Evolutionary conservation across 108 stramenopile genomes (phyloP).

Genomic region (Skeletonema marinoi): DNA sequence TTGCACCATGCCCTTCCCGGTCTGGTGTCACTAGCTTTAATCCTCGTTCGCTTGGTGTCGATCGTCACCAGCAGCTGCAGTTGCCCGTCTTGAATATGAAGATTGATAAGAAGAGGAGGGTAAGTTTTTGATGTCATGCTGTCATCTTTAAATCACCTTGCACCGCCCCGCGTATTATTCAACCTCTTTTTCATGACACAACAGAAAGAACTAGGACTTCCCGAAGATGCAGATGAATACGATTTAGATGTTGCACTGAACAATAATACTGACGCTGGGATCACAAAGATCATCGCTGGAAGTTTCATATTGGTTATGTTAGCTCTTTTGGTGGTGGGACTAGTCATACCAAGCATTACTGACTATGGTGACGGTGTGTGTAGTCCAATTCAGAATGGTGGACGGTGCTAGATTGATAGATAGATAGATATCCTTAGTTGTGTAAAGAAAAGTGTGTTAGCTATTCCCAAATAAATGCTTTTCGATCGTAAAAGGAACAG

Average conservation of each 20-base stretch:
- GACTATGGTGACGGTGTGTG: slow-evolving; percentile 88
- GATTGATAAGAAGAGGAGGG: neutral
- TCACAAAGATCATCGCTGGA: slow-evolving; percentile 90
- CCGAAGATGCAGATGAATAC: slow-evolving; percentile 87
- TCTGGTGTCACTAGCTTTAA: neutral
- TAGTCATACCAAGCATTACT: slow-evolving; percentile 70
- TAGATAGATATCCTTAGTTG: neutral
- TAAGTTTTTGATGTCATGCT: neutral
- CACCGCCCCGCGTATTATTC: too few species aligned
- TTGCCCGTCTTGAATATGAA: neutral
- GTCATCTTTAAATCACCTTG: too few species aligned
- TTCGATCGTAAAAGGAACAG: slow-evolving; percentile 84
- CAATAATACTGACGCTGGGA: slow-evolving; percentile 79
- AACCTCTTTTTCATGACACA: neutral
- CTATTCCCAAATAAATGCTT: slow-evolving; percentile 63
- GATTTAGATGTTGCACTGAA: slow-evolving; percentile 77
- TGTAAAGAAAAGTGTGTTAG: slow-evolving; percentile 2
- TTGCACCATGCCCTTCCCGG: neutral
- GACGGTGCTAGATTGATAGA: slow-evolving; percentile 58
- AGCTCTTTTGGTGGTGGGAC: slow-evolving; percentile 71
- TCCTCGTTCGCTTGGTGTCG: neutral
- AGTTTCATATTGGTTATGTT: slow-evolving; percentile 76
- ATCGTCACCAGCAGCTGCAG: neutral
- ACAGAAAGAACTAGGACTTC: slow-evolving; percentile 70
- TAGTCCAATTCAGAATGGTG: slow-evolving; percentile 73